Conservation (phyloP, 345 rosid species). For the Physaria fendleri region DNA sequence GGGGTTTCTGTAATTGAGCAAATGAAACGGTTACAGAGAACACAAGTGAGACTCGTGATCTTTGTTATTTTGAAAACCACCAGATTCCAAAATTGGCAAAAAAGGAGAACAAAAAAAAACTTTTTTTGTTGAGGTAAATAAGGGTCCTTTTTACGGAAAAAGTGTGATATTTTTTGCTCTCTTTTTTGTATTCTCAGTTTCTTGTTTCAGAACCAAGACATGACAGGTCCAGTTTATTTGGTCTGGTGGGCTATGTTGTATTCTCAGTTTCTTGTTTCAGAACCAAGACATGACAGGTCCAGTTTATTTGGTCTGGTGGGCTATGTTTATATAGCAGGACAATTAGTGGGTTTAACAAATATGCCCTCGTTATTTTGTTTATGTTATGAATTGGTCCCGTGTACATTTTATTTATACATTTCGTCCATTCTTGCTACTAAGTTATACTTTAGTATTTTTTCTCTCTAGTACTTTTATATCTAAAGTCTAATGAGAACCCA, state of each 20-base stretch:
- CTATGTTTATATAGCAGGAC: slow-evolving; percentile 23
- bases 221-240: slow-evolving; percentile 27
- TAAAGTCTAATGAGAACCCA: not conserved
- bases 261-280: slow-evolving; percentile 14
- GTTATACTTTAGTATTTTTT: not conserved
- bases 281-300: slow-evolving; percentile 28
- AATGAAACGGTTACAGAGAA: slow-evolving; percentile 29
- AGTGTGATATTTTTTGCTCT: not conserved
- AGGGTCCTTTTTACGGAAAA: not conserved
- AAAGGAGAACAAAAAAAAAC: not conserved
- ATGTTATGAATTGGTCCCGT: not conserved
- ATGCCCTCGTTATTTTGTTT: not conserved
- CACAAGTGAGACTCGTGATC: slow-evolving; percentile 36
- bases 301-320: slow-evolving; percentile 21
- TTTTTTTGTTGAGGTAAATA: slow-evolving; percentile 6
- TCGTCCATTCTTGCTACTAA: not conserved
- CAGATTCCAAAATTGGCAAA: slow-evolving; percentile 36
- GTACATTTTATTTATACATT: not conserved
- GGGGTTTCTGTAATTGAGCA: slow-evolving; percentile 11
- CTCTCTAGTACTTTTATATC: not conserved
- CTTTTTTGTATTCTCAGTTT: not conserved
- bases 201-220: slow-evolving; percentile 23
- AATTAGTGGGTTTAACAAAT: not conserved
- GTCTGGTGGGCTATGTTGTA: slow-evolving; percentile 20
- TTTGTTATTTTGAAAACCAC: slow-evolving; percentile 12